Base-by-base conservation (phyloP, 805 yeast genomes). In the Peterozyma xylosa region DNA sequence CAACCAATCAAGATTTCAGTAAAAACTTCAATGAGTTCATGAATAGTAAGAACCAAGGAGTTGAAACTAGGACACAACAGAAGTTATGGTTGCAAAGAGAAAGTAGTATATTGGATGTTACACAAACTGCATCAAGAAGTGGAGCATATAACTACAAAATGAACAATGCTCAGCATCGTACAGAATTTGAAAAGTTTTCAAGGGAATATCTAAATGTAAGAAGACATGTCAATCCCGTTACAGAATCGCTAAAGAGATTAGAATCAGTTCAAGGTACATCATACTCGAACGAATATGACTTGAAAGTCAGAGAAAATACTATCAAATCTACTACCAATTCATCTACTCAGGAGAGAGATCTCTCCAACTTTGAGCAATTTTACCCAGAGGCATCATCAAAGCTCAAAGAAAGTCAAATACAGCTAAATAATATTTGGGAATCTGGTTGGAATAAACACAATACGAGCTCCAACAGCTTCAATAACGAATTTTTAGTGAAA, bases 31-130 rank as follows among this genome's bases (percentile, higher is more conserved):
- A 66, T 10, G 64, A 67, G 35, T 70, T 67, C 55, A 53, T 73
- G 43, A 63, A 63, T 48, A 21, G 27, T 21, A 51, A 60, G 45
- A 48, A 59, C 1, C 60, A 62, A 0, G 66, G 65, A 42, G 58
- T 66, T 29, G 86, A 80, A 48, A 79, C 86, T 1, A 70, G 96
- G 63, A 86, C 95, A 0, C 96, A 87, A 56, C 93, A 85, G 56
- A 74, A 81, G 49, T 70, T 88, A 42, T 86, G 95, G 95, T 65
- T 87, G 32, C 95, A 85, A 58, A 68, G 91, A 50, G 91, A 85
- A 51, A 82, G 77, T 53, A 78, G 86, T 2, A 64, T 83, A 36
- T 65, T 82, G 63, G 90, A 82, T 56, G 60, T 80, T 42, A 66
- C 53, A 42, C 62, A 53, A 49, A 57, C 51, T 29, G 45, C 35